Percentiles rank a stretch among this genome's conserved stretches.
Conservation (phyloP, 768 basidiomycete species). For the Sporobolomyces roseus region DNA sequence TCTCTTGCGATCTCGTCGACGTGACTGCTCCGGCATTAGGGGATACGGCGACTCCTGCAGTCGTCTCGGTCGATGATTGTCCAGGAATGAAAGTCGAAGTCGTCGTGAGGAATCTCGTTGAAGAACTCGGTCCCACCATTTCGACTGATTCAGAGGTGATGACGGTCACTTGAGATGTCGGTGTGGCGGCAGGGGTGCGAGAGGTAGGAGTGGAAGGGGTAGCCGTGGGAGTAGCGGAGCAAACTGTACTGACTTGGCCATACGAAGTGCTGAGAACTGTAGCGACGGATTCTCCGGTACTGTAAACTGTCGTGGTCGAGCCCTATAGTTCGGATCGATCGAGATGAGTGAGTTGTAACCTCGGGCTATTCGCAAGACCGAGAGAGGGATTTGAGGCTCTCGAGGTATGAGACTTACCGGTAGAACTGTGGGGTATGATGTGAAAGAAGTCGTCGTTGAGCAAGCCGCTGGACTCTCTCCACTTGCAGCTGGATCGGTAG, state of each 20-base stretch:
- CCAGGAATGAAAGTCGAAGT: constrained; percentile 14
- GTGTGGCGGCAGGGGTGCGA: not conserved
- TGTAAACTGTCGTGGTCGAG: not conserved
- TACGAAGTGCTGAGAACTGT: not conserved
- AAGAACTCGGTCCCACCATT: constrained; percentile 11
- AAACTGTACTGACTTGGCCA: constrained; percentile 14
- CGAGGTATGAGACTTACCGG: constrained; percentile 1
- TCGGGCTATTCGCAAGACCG: not conserved
- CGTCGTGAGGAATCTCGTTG: constrained; percentile 10
- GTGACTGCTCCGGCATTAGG: not conserved
- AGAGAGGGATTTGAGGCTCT: too few relatives aligned
- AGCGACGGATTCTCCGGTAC: not conserved
- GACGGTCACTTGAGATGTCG: not conserved
- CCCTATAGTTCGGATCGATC: too few relatives aligned
- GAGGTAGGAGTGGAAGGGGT: not conserved
- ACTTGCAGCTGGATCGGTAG: not conserved
- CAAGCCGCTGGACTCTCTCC: not conserved
- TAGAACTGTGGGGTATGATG: not conserved
- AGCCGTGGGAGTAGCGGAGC: not conserved
- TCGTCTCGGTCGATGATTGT: not conserved
- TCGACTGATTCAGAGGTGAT: too few relatives aligned
- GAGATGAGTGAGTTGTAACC: too few relatives aligned
- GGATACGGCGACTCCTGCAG: not conserved
- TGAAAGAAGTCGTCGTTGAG: constrained; percentile 8
- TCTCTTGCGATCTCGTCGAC: not conserved